phyloP scores from a whole-genome alignment of 257 asterid species.

The Verbena officinalis region DNA sequence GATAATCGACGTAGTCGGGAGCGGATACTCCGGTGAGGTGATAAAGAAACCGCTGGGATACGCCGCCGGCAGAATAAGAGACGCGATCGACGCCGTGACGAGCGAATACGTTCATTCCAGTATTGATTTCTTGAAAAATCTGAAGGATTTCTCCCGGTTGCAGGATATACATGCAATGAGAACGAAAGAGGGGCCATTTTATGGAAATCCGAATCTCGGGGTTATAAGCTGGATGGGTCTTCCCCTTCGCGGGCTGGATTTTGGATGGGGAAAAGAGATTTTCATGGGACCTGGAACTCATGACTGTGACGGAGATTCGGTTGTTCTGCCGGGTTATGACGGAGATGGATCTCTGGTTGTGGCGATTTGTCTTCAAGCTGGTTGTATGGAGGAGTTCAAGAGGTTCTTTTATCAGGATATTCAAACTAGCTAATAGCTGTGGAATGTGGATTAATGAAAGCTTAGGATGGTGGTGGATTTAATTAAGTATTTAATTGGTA shows the following conservation, averaged over 20 bases:
- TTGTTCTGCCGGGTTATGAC: slow-evolving; percentile 41
- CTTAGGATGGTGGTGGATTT: not conserved
- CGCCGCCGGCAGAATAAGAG: slow-evolving; percentile 45
- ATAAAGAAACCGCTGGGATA: slow-evolving; percentile 37
- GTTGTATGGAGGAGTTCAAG: slow-evolving; percentile 28
- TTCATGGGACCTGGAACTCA: slow-evolving; percentile 56
- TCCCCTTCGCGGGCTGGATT: slow-evolving; percentile 48
- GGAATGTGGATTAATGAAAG: too few relatives aligned
- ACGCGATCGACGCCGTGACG: slow-evolving; percentile 42
- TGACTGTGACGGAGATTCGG: slow-evolving; percentile 51
- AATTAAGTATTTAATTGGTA: not conserved
- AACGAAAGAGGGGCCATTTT: slow-evolving; percentile 35
- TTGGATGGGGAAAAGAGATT: slow-evolving; percentile 67
- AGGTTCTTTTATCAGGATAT: too few relatives aligned
- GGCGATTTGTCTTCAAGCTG: slow-evolving; percentile 49
- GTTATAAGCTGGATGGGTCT: slow-evolving; percentile 55
- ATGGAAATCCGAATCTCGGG: slow-evolving; percentile 57
- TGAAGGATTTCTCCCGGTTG: slow-evolving; percentile 38
- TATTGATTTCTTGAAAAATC: slow-evolving; percentile 45
- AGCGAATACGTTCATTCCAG: slow-evolving; percentile 48
- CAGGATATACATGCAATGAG: slow-evolving; percentile 46
- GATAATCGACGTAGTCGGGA: slow-evolving; percentile 41
- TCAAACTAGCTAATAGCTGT: too few relatives aligned
- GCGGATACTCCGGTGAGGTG: slow-evolving; percentile 44
- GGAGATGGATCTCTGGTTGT: slow-evolving; percentile 45